Percentiles rank a stretch among this genome's conserved stretches.
Evolutionary conservation across 768 basidiomycete species (phyloP).

Genomic region (Cystobasidium onofrii): DNA sequence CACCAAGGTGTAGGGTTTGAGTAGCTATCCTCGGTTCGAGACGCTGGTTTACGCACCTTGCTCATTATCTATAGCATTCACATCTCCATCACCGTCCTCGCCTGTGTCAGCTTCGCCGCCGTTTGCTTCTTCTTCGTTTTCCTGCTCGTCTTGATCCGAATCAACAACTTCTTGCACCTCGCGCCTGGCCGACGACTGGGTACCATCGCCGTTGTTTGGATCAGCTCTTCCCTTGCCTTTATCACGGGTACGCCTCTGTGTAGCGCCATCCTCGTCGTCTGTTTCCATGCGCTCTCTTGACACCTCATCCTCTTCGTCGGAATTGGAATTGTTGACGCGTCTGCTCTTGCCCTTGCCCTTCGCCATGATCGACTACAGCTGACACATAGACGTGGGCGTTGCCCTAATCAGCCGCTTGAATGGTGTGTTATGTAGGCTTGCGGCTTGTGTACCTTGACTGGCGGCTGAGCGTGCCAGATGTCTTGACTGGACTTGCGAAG

Average conservation of each 20-base stretch:
- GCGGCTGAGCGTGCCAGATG: too few relatives aligned
- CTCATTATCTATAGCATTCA: not conserved
- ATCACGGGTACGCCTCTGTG: not conserved
- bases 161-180: not conserved
- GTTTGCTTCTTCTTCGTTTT: not conserved
- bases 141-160: conserved; percentile 1
- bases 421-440: too few relatives aligned
- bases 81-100: conserved; percentile 23
- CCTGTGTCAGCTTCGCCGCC: not conserved
- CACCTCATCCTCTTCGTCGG: not conserved
- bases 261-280: not conserved
- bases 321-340: not conserved
- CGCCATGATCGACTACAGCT: not conserved
- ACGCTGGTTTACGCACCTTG: too few relatives aligned
- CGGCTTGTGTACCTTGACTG: too few relatives aligned
- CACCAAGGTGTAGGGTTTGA: not conserved
- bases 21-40: too few relatives aligned
- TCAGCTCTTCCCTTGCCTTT: conserved; percentile 7
- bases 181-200: not conserved
- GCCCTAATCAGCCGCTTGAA: too few relatives aligned
- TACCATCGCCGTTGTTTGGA: not conserved
- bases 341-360: not conserved
- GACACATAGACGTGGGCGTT: not conserved
- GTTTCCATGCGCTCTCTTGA: not conserved
- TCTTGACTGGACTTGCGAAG: too few relatives aligned